Conservation (phyloP, 331 rosid species). For the Dryas integrifolia region DNA sequence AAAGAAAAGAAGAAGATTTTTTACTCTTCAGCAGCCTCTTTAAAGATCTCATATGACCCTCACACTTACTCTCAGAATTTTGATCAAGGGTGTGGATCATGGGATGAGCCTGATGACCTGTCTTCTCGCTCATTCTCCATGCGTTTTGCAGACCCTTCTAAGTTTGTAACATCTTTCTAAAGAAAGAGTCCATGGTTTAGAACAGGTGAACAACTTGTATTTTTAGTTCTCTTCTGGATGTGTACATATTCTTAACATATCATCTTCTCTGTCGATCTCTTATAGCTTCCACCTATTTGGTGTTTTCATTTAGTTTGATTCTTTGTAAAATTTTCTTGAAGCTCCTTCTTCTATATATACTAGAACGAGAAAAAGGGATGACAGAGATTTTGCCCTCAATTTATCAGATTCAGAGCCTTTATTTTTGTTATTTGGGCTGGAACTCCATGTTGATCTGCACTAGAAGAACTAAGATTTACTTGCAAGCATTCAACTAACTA, state of each 20-base stretch:
- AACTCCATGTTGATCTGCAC: too few relatives aligned
- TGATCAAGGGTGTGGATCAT: constrained; percentile 37
- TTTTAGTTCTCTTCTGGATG: too few relatives aligned
- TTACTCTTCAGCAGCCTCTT: constrained; percentile 20
- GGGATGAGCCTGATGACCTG: constrained; percentile 40
- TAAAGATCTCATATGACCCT: constrained; percentile 38
- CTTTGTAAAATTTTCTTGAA: neutral
- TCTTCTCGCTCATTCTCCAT: constrained; percentile 47
- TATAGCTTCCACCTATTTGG: too few relatives aligned
- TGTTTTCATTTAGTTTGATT: neutral
- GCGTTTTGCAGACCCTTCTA: constrained; percentile 58
- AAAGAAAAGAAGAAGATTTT: constrained; percentile 45
- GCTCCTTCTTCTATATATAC: neutral
- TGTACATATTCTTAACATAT: neutral
- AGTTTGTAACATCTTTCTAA: neutral
- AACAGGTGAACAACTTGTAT: neutral
- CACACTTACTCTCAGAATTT: constrained; percentile 56
- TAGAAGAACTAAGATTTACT: too few relatives aligned
- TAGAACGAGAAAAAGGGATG: neutral
- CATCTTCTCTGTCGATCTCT: neutral
- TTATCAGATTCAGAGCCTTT: neutral
- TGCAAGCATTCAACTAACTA: too few relatives aligned
- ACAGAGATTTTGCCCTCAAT: too few relatives aligned
- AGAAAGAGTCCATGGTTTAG: constrained; percentile 22
- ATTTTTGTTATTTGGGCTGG: neutral